Evolutionary conservation across 2,329 filamentous ascomycete species (phyloP).

Genomic region (Metarhizium humberi): DNA sequence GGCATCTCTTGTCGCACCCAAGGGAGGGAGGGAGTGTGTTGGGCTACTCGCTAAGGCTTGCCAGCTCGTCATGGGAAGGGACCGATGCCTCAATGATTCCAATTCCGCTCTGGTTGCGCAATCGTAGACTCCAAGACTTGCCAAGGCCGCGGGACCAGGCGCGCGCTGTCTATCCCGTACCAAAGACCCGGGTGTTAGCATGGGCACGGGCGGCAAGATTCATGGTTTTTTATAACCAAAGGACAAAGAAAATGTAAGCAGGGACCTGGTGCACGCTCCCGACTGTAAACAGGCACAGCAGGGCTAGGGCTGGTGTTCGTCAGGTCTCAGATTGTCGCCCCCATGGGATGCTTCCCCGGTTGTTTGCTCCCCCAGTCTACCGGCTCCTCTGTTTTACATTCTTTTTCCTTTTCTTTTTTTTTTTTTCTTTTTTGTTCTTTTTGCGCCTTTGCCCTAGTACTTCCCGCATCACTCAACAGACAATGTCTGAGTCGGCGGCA

Average conservation of each 20-base stretch:
- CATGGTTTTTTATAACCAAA: background rate
- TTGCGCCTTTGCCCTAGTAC: background rate
- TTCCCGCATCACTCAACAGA: background rate
- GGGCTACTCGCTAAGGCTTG: background rate
- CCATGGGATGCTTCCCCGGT: constrained; percentile 3
- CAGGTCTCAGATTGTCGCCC: constrained; percentile 2
- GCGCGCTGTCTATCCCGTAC: background rate
- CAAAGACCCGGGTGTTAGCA: too few relatives aligned
- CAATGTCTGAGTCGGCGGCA: background rate
- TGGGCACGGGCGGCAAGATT: too few relatives aligned
- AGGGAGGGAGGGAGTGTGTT: background rate
- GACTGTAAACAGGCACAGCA: background rate
- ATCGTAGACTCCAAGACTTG: background rate
- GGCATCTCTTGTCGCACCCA: background rate
- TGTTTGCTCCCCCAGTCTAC: background rate
- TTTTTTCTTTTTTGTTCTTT: background rate
- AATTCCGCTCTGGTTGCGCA: background rate
- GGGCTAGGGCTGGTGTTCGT: background rate
- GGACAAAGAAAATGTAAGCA: background rate
- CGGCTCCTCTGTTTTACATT: background rate
- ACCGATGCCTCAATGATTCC: background rate
- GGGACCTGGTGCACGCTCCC: too few relatives aligned
- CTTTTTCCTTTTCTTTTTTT: background rate
- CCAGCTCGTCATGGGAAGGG: background rate
- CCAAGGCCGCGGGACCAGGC: background rate